Base-by-base conservation (phyloP, 768 basidiomycete genomes). In the Grammothele lineata region DNA sequence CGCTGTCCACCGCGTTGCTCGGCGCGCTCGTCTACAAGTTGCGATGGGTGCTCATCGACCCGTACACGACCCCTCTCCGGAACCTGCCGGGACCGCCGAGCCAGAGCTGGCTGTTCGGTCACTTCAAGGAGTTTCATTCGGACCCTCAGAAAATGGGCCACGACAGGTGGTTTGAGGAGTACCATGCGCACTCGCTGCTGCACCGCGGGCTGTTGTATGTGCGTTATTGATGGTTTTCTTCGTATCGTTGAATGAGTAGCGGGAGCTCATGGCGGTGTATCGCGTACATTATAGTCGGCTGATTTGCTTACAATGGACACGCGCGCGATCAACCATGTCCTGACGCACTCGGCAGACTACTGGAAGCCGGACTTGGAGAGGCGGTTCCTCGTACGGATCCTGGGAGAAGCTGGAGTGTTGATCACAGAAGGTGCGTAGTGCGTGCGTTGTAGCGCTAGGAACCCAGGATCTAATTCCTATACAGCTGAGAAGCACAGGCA, bases 301-400 rank as follows among this genome's bases (percentile, higher is more conserved):
- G 24, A 32, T 3, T 32, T 54, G 9, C 73, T 72, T 58, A 85
- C 83, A 0, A 61, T 70, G 44, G 87, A 88, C 56, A 66, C 76
- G 0, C 76, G 77, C 23, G 86, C 84, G 0, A 30, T 89, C 27
- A 73, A 74, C 40, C 80, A 88, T 53, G 67, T 91, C 40, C 66
- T 90, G 11, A 70, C 73, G 48, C 78, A 84, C 45, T 66, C 66
- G 21, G 63, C 74, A 19, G 65, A 70, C 30, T 87, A 81, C 51
- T 76, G 78, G 49, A 87, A 87, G 54, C 72, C 83, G 0, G 66
- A 68, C 9, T 50, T 57, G 1, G 54, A 64, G 3, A 67, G 75
- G 11, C 66, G 62, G 30, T 59, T 47, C 24, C 57, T 83, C 5
- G 48, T 60, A 9, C 61, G 59, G 11, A 57, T 83, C 21, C 61